A percentile compares a stretch with the other conserved stretches of the same genome.
phyloP scores from a whole-genome alignment of 441 rosid genomes.

The Populus trichocarpa region DNA sequence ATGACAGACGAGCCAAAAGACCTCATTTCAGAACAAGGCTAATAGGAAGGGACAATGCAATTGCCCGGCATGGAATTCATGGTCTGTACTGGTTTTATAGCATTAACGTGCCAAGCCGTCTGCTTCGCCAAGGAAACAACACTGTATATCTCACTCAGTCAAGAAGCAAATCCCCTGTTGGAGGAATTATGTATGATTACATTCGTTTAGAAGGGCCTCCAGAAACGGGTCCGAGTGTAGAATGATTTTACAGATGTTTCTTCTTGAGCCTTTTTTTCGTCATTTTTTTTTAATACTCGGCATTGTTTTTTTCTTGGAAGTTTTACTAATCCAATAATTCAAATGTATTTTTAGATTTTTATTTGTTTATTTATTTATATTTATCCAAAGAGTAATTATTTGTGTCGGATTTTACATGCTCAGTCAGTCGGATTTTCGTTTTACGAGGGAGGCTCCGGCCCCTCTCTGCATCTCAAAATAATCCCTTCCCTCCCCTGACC shows the following conservation, averaged over 20 bases:
- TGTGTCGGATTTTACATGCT: too few relatives aligned
- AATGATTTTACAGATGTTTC: not conserved
- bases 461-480: not conserved
- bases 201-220: conserved; percentile 64
- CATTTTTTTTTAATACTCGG: not conserved
- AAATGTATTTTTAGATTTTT: too few relatives aligned
- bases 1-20: not conserved
- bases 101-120: not conserved
- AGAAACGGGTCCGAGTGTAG: not conserved
- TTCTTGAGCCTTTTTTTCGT: not conserved
- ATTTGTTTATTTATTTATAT: too few relatives aligned
- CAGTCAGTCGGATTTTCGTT: too few relatives aligned
- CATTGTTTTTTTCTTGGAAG: not conserved
- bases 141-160: conserved; percentile 69
- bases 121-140: conserved; percentile 22
- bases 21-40: conserved; percentile 5
- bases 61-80: conserved; percentile 2
- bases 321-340: not conserved
- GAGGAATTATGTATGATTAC: conserved; percentile 77
- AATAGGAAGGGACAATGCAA: conserved; percentile 4
- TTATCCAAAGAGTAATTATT: not conserved
- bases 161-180: conserved; percentile 53
- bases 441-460: not conserved
- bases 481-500: not conserved
- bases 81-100: conserved; percentile 1